Evolutionary conservation across 805 yeast species (phyloP).

Genomic region (Candida pseudofarinosa): DNA sequence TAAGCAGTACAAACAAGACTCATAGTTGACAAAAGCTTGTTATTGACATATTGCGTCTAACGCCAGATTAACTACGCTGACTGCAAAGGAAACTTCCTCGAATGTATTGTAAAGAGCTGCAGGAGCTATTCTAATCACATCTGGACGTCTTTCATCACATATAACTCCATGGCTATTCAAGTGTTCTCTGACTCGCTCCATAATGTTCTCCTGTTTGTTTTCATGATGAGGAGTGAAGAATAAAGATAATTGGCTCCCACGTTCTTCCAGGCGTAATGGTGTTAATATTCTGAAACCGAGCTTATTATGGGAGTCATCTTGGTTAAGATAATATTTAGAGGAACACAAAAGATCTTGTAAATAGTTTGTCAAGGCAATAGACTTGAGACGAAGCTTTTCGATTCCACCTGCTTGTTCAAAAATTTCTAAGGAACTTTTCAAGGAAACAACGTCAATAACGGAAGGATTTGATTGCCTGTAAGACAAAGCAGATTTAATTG

Average conservation of each 20-base stretch:
- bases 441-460: slow-evolving; percentile 76
- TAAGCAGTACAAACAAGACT: too few relatives aligned
- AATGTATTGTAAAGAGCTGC: slow-evolving; percentile 78
- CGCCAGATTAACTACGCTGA: slow-evolving; percentile 40
- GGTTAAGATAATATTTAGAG: slow-evolving; percentile 45
- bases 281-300: slow-evolving; percentile 68
- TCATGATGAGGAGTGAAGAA: slow-evolving; percentile 48
- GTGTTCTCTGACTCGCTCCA: slow-evolving; percentile 55
- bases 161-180: slow-evolving; percentile 61
- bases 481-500: slow-evolving; percentile 82
- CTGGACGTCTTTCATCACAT: slow-evolving; percentile 86
- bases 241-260: slow-evolving; percentile 86
- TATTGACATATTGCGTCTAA: slow-evolving; percentile 17
- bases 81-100: slow-evolving; percentile 52
- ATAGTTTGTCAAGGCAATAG: slow-evolving; percentile 54
- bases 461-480: slow-evolving; percentile 89
- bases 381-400: slow-evolving; percentile 48
- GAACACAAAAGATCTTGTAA: slow-evolving; percentile 44
- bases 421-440: slow-evolving; percentile 62
- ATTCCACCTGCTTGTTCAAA: slow-evolving; percentile 65
- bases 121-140: slow-evolving; percentile 89
- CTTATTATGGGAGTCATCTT: slow-evolving; percentile 9
- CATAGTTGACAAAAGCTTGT: too few relatives aligned
- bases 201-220: slow-evolving; percentile 41
- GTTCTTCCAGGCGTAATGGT: slow-evolving; percentile 48